These are phyloP conservation scores for Hemisphaericaspora nanyangensis DNA, from an alignment of 805 yeast species.

Conservation along the genomic window DNA sequence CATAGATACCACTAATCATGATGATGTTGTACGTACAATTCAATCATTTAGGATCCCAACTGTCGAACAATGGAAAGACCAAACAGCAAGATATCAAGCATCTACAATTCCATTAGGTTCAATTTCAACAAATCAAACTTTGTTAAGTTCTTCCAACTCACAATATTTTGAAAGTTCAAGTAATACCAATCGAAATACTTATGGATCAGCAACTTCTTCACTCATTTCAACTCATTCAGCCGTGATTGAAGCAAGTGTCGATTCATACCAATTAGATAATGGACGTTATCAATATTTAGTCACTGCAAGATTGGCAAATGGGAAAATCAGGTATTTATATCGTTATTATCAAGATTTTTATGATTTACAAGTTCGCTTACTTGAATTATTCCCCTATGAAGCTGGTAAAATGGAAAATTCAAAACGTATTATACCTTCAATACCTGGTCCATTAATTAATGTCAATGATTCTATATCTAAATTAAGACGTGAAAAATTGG, in stretches of 20 bases:
- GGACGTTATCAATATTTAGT: constrained; percentile 89
- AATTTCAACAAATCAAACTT: constrained; percentile 27
- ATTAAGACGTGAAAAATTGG: constrained; percentile 51
- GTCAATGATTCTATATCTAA: constrained; percentile 72
- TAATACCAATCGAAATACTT: constrained; percentile 6
- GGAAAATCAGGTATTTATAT: constrained; percentile 67
- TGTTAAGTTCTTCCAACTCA: constrained; percentile 30
- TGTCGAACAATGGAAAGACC: constrained; percentile 92
- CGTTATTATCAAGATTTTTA: constrained; percentile 95
- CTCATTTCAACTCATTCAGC: constrained; percentile 28
- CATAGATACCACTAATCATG: constrained; percentile 40
- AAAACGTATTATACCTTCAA: constrained; percentile 81
- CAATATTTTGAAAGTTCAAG: constrained; percentile 36
- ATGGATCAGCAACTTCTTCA: constrained; percentile 26
- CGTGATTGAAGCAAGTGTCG: constrained; percentile 69
- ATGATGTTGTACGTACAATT: constrained; percentile 50
- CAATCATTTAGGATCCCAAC: constrained; percentile 73
- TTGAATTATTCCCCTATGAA: constrained; percentile 84
- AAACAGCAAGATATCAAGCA: constrained; percentile 89
- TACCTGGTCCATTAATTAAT: constrained; percentile 93
- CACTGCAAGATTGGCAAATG: constrained; percentile 61
- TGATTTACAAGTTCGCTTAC: constrained; percentile 79
- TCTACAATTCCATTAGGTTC: constrained; percentile 71
- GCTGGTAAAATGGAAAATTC: constrained; percentile 82
- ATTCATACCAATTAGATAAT: constrained; percentile 72